Base-by-base conservation (phyloP, 257 asterid genomes). In the Coffea canephora region DNA sequence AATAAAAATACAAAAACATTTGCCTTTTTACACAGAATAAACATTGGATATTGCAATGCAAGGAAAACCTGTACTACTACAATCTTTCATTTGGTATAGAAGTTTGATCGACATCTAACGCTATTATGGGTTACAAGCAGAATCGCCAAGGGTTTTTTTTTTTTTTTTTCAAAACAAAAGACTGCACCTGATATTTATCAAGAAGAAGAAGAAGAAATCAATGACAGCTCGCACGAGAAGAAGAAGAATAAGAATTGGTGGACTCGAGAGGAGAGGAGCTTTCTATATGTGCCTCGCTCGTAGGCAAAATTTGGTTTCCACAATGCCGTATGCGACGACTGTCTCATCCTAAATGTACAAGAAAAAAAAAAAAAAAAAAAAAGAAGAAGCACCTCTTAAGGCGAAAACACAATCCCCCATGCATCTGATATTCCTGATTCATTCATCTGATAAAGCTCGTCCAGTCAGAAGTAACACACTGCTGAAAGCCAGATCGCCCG, bases 311-410 rank as follows among this genome's bases (percentile, higher is more conserved):
- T 83, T 78, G 74, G 80, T 81, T 81, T 79, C 81, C 79, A 81
- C 77, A 59, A 85, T 73, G 74, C 80, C 78, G 74, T 81, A 66
- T 80, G 78, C 18, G 74, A 80, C 18, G 74, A 80, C 78, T 61
- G 69, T 81, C 83, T 79, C 80, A 80, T 73, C 43, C 82, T 81
- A 85, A 85, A 85, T 91, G 84, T 91, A 93, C 95, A 90, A 59
- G 73, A 86, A 86, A 75, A 31, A 31, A 31, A 31, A 31, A 31
- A 27, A 27, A 0, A 27, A 27, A 27, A 27, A 27, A 27, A n/a
- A n/a, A n/a, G n/a, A 27, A 27, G 31, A 27, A 0, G 31, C 39
- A 81, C 85, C 81, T 80, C 80, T 74, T 36, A 31, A 71, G 78
- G 80, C 82, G 81, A 85, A 77, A 69, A 69, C 31, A 71, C 57